phyloP scores from a whole-genome alignment of 2,329 filamentous ascomycete species.

The Hypoxylon sp. region DNA sequence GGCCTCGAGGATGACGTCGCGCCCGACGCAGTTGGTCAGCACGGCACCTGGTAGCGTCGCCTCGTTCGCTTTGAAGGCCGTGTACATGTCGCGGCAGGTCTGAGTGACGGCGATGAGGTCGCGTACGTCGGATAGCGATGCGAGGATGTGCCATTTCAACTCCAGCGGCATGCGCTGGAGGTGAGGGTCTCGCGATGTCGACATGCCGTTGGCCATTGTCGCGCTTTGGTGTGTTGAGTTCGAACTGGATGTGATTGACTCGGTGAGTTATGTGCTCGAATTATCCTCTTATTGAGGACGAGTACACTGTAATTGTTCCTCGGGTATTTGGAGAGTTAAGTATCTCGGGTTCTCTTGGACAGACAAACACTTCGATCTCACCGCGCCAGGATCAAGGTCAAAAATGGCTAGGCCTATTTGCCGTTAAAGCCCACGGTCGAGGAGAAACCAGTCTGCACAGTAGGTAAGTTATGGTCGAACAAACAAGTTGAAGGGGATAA shows the following conservation, averaged over 20 bases:
- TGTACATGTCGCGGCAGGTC: not conserved
- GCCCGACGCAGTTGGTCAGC: conserved; percentile 1
- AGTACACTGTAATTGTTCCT: too few species aligned
- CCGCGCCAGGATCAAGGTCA: too few species aligned
- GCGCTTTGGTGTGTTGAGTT: not conserved
- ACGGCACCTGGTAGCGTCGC: not conserved
- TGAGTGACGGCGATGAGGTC: not conserved
- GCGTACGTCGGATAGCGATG: not conserved
- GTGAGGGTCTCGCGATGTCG: too few species aligned
- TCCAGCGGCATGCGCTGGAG: not conserved
- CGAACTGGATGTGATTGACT: not conserved
- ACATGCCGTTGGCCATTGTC: not conserved
- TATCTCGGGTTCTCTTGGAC: too few species aligned
- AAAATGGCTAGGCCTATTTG: too few species aligned
- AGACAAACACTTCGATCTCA: too few species aligned
- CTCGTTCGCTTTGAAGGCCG: not conserved
- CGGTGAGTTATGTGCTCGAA: not conserved
- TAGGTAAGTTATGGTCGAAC: too few species aligned
- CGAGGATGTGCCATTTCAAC: not conserved
- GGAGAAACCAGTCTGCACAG: too few species aligned
- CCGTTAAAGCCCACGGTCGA: too few species aligned
- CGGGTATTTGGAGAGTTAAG: too few species aligned
- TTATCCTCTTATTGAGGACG: too few species aligned
- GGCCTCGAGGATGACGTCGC: not conserved
- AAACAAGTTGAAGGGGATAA: too few species aligned